phyloP scores from a whole-genome alignment of 2,329 filamentous ascomycete species.

The Cladophialophora exuberans region DNA sequence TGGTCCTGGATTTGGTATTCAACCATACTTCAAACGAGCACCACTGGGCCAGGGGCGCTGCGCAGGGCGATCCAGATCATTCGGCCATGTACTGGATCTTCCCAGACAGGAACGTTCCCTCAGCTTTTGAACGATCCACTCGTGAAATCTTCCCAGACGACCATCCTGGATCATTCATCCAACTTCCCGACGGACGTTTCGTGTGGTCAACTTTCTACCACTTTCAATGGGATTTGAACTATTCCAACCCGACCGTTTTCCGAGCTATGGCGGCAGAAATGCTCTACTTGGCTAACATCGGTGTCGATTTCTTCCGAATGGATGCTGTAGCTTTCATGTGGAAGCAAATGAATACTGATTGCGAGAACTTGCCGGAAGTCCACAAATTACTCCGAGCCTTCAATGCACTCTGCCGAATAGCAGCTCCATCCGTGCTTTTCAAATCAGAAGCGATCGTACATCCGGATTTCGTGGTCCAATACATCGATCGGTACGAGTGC shows the following conservation, averaged over 20 bases:
- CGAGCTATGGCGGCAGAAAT: constrained; percentile 33
- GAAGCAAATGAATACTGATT: constrained; percentile 34
- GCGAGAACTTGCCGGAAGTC: constrained; percentile 32
- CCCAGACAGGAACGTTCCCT: constrained; percentile 31
- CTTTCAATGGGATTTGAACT: constrained; percentile 34
- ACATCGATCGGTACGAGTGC: constrained; percentile 32
- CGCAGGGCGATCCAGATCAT: constrained; percentile 31
- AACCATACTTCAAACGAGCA: constrained; percentile 34
- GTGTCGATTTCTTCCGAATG: constrained; percentile 33
- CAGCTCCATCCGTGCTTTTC: constrained; percentile 32
- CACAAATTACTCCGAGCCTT: constrained; percentile 33
- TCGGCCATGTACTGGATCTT: constrained; percentile 34
- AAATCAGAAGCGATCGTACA: constrained; percentile 34
- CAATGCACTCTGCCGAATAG: constrained; percentile 32
- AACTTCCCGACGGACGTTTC: constrained; percentile 31
- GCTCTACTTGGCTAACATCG: constrained; percentile 32
- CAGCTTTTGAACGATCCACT: constrained; percentile 29
- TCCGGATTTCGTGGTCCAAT: constrained; percentile 31
- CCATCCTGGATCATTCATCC: constrained; percentile 33
- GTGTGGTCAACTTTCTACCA: constrained; percentile 33
- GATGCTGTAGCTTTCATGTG: constrained; percentile 34
- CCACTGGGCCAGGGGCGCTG: constrained; percentile 30
- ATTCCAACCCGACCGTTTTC: constrained; percentile 32
- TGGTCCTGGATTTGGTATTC: constrained; percentile 32
- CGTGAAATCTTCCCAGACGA: constrained; percentile 33